Conservation (phyloP, 495 filamentous ascomycete genomes). For the Halenospora varia region DNA sequence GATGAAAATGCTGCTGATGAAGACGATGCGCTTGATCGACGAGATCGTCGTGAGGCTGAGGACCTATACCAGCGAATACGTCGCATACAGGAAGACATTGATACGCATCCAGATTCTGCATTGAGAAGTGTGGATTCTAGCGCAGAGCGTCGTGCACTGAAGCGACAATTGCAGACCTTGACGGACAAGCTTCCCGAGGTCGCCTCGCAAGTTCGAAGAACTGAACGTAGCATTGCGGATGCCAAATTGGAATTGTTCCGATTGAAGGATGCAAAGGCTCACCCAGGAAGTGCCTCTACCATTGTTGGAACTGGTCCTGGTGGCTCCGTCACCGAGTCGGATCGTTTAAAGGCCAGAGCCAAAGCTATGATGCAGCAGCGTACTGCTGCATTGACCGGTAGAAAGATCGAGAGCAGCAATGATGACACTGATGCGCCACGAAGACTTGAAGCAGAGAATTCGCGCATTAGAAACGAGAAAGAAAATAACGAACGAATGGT, state of each 20-base stretch:
- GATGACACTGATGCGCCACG: constrained; percentile 76
- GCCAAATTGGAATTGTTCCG: constrained; percentile 92
- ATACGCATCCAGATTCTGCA: constrained; percentile 78
- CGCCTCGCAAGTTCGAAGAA: constrained; percentile 84
- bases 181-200: constrained; percentile 89
- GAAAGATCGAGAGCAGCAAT: constrained; percentile 57
- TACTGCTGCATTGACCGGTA: constrained; percentile 85
- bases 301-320: constrained; percentile 94
- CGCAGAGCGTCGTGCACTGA: constrained; percentile 79
- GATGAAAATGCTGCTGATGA: constrained; percentile 88
- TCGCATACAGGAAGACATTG: constrained; percentile 95
- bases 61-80: constrained; percentile 90
- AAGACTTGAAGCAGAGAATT: constrained; percentile 81
- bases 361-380: constrained; percentile 98
- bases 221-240: constrained; percentile 90
- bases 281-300: constrained; percentile 75
- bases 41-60: constrained; percentile 87
- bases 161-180: constrained; percentile 81
- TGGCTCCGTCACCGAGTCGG: constrained; percentile 85
- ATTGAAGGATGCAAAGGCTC: constrained; percentile 84
- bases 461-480: constrained; percentile 72
- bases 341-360: constrained; percentile 89
- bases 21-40: constrained; percentile 86
- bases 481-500: constrained; percentile 97
- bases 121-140: constrained; percentile 73